Percentiles rank a stretch among this genome's conserved stretches.
Evolutionary conservation across 805 yeast genomes (phyloP).

Genomic region (Scheffersomyces amazonensis): DNA sequence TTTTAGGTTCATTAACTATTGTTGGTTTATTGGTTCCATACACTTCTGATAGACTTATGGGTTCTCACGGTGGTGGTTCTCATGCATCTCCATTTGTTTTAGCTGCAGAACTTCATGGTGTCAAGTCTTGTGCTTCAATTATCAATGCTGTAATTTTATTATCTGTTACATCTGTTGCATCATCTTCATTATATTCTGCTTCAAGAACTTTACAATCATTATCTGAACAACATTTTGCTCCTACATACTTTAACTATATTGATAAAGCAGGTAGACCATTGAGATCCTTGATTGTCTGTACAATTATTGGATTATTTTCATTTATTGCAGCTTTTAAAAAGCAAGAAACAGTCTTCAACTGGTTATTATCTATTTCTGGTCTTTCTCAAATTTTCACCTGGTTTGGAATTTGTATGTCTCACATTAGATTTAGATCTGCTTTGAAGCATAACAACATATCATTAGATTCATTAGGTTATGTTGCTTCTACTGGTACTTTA

Average conservation of each 20-base stretch:
- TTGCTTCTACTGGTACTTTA: conserved; percentile 37
- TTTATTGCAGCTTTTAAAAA: conserved; percentile 41
- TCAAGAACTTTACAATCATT: conserved; percentile 42
- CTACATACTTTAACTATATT: conserved; percentile 34
- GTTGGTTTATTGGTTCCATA: conserved; percentile 41
- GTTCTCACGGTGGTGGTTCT: conserved; percentile 26
- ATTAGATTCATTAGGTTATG: conserved; percentile 28
- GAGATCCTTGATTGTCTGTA: conserved; percentile 31
- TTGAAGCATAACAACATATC: conserved; percentile 29
- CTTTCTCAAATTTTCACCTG: conserved; percentile 42
- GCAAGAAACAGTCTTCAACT: conserved; percentile 36
- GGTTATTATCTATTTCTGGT: conserved; percentile 43
- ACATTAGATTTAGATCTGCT: conserved; percentile 38
- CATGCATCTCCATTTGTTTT: conserved; percentile 42
- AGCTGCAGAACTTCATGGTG: conserved; percentile 40
- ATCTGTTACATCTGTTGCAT: conserved; percentile 41
- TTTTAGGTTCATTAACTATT: conserved; percentile 37
- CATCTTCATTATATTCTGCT: conserved; percentile 40
- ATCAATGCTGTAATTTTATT: conserved; percentile 40
- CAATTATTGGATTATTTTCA: conserved; percentile 34
- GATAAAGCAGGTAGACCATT: conserved; percentile 42
- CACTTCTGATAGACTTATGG: conserved; percentile 30
- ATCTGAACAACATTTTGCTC: conserved; percentile 42
- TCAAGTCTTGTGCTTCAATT: conserved; percentile 37
- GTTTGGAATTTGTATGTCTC: conserved; percentile 39